Conservation (phyloP, 1,284 basidiomycete genomes). For the Ceratobasidium papillatum region DNA sequence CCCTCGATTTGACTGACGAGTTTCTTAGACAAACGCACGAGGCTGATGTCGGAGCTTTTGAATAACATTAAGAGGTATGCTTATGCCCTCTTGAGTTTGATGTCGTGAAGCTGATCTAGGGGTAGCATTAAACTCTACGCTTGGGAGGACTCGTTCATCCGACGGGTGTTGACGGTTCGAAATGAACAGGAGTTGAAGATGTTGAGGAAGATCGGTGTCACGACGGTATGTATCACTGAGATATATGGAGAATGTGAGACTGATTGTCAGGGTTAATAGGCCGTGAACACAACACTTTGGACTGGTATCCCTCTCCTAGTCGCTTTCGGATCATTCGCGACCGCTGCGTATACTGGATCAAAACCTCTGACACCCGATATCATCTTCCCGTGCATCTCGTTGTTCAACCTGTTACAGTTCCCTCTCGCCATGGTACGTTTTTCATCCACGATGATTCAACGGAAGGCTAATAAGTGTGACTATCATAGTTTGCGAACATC, state of each 20-base stretch:
- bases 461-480: too few species aligned
- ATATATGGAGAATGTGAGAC: not conserved
- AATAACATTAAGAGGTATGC: conserved; percentile 80
- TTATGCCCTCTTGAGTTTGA: not conserved
- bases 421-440: conserved; percentile 83
- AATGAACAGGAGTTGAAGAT: conserved; percentile 87
- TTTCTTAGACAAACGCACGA: conserved; percentile 66
- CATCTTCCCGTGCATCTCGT: conserved; percentile 93
- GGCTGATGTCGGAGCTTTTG: conserved; percentile 81
- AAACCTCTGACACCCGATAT: conserved; percentile 86
- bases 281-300: conserved; percentile 45
- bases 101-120: not conserved
- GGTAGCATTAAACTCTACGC: conserved; percentile 79
- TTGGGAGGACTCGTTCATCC: conserved; percentile 89
- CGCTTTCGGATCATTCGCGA: conserved; percentile 87
- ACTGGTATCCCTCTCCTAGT: conserved; percentile 63
- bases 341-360: conserved; percentile 74
- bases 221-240: conserved; percentile 59
- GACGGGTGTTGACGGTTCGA: conserved; percentile 75
- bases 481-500: conserved; percentile 72
- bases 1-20: not conserved
- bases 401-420: conserved; percentile 91
- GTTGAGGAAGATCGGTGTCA: conserved; percentile 81
- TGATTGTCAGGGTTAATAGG: conserved; percentile 30
- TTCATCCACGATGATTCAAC: too few species aligned